phyloP scores from a whole-genome alignment of 2,329 filamentous ascomycete genomes.

The Arthrobotrys sinensis region DNA sequence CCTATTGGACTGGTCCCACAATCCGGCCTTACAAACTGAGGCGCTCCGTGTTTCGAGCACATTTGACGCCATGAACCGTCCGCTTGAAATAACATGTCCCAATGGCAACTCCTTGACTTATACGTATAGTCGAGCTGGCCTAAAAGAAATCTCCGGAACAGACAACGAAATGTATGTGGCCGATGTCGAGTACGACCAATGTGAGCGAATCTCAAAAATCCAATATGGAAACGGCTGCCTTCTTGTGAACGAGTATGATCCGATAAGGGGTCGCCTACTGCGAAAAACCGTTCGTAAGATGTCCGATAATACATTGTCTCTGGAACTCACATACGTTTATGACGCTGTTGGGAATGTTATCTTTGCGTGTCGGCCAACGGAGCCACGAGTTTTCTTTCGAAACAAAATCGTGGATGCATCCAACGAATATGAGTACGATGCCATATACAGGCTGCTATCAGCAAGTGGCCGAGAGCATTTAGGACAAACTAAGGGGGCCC shows the following conservation, averaged over 20 bases:
- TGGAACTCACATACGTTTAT: constrained; percentile 13
- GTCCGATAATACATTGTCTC: background rate
- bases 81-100: too few relatives aligned
- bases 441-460: constrained; percentile 9
- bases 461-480: constrained; percentile 25
- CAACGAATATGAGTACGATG: constrained; percentile 24
- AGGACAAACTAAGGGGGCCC: background rate
- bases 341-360: constrained; percentile 14
- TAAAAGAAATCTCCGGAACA: background rate
- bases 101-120: too few relatives aligned
- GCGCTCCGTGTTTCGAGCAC: too few relatives aligned
- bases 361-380: background rate
- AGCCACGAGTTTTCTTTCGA: constrained; percentile 60
- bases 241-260: constrained; percentile 35
- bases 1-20: too few relatives aligned
- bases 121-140: too few relatives aligned
- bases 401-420: constrained; percentile 57
- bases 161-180: too few relatives aligned
- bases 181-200: too few relatives aligned
- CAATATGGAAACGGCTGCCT: constrained; percentile 34
- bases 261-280: background rate
- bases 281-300: background rate
- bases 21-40: too few relatives aligned
- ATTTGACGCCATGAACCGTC: too few relatives aligned
- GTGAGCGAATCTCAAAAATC: too few relatives aligned